phyloP scores from a whole-genome alignment of 352 stramenopile genomes.

The Pythium utonaiense region DNA sequence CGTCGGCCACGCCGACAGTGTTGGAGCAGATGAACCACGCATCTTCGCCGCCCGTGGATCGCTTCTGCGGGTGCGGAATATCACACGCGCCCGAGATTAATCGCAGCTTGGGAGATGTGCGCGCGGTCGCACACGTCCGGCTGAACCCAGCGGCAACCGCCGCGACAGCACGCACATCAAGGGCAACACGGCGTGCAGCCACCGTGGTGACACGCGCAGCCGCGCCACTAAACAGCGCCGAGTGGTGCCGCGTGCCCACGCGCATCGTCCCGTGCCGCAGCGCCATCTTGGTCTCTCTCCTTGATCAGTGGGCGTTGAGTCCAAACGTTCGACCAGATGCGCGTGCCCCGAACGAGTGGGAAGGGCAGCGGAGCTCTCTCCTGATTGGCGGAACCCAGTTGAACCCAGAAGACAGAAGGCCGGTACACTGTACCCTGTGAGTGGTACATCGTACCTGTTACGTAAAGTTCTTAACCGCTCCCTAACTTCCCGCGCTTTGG shows the following conservation, averaged over 20 bases:
- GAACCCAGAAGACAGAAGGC: too few relatives aligned
- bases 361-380: background rate
- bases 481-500: conserved; percentile 26
- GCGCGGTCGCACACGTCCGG: conserved; percentile 23
- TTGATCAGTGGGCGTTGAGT: too few relatives aligned
- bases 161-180: background rate
- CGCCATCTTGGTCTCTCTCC: conserved; percentile 8
- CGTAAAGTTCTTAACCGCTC: background rate
- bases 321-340: background rate
- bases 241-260: background rate
- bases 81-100: conserved; percentile 67
- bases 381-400: background rate
- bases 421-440: too few relatives aligned
- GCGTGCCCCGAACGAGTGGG: background rate
- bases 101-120: conserved; percentile 28
- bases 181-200: background rate
- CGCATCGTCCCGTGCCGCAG: background rate
- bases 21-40: conserved; percentile 78
- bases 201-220: background rate
- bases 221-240: background rate
- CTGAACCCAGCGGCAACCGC: background rate
- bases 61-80: conserved; percentile 83
- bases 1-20: conserved; percentile 82
- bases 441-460: background rate
- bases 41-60: conserved; percentile 78